phyloP scores from a whole-genome alignment of 352 stramenopile species.

The Pythium folliculosum region DNA sequence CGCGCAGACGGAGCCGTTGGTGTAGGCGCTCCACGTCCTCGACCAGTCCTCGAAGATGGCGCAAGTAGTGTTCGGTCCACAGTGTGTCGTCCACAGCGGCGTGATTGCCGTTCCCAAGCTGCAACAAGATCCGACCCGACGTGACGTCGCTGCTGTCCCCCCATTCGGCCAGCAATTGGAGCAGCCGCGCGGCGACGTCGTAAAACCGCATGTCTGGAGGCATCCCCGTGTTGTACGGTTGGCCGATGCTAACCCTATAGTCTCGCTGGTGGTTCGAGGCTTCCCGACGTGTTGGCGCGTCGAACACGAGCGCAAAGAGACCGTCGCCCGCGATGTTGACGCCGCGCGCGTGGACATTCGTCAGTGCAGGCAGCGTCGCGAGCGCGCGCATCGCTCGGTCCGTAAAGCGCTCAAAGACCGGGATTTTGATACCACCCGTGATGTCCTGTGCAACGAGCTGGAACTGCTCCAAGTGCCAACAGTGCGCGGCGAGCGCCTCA shows the following conservation, averaged over 20 bases:
- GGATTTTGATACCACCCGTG: no score
- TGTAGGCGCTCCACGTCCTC: background rate
- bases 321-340: slow-evolving; percentile 24
- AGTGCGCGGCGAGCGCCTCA: background rate
- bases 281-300: no score
- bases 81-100: no score
- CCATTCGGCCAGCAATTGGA: background rate
- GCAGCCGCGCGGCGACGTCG: background rate
- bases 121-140: background rate
- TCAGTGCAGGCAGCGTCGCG: slow-evolving; percentile 8
- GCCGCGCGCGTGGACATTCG: background rate
- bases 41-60: no score
- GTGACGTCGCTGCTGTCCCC: no score
- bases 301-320: slow-evolving; percentile 14
- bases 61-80: background rate
- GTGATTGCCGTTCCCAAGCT: background rate
- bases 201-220: slow-evolving; percentile 1
- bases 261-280: background rate
- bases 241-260: slow-evolving; percentile 3
- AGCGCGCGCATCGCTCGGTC: slow-evolving; percentile 16
- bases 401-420: slow-evolving; percentile 25
- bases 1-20: background rate
- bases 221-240: background rate
- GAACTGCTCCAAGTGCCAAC: slow-evolving; percentile 8
- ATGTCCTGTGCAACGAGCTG: background rate